These are phyloP conservation scores for Corymbia calophylla DNA, from an alignment of 441 rosid species.

Conservation along the genomic window DNA sequence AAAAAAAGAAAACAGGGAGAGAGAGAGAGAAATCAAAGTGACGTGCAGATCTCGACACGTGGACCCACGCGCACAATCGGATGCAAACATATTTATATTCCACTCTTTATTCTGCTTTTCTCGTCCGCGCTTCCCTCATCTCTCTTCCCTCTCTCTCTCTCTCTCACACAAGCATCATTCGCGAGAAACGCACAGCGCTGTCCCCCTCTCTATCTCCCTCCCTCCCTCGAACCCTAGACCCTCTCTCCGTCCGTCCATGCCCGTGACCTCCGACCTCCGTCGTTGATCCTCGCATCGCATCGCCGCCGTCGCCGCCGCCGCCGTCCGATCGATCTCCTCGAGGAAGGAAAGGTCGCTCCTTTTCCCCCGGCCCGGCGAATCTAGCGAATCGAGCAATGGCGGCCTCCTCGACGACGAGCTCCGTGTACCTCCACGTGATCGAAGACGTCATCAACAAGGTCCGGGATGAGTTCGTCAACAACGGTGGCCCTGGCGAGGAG, in stretches of 20 bases:
- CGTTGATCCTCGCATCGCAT: neutral
- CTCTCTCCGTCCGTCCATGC: neutral
- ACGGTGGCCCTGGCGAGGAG: slow-evolving; percentile 82
- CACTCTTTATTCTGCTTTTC: slow-evolving; percentile 49
- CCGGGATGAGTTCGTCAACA: slow-evolving; percentile 80
- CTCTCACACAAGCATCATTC: neutral
- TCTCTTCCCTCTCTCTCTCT: neutral
- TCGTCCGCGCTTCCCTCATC: slow-evolving; percentile 35
- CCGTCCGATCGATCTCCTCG: neutral
- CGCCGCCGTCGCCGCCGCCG: neutral
- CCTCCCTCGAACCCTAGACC: slow-evolving; percentile 21
- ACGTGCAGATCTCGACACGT: slow-evolving; percentile 56
- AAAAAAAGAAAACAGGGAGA: neutral
- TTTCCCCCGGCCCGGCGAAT: neutral
- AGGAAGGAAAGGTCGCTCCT: neutral
- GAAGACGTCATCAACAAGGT: slow-evolving; percentile 89
- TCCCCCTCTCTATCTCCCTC: slow-evolving; percentile 3
- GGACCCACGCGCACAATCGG: slow-evolving; percentile 50
- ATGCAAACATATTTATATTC: slow-evolving; percentile 99
- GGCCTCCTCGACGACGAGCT: slow-evolving; percentile 45
- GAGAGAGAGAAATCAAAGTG: neutral
- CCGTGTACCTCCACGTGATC: slow-evolving; percentile 80
- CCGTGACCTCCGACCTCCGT: neutral
- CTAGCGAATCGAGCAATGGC: slow-evolving; percentile 30
- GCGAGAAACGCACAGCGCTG: neutral